Conservation (phyloP, 2,329 filamentous ascomycete species). For the Diaporthe velutina region DNA sequence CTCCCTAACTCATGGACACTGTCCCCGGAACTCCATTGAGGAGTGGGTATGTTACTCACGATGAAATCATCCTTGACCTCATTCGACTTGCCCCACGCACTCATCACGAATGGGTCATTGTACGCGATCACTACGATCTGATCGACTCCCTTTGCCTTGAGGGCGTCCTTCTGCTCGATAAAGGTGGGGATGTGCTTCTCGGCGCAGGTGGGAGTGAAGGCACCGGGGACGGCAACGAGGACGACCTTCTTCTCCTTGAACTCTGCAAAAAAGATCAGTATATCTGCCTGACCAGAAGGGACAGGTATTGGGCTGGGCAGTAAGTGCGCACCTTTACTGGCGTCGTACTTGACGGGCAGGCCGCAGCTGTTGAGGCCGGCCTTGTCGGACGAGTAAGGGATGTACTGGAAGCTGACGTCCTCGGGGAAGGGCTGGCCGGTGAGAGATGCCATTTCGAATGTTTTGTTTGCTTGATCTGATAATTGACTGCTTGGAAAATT, state of each 20-base stretch:
- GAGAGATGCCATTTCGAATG: conserved; percentile 35
- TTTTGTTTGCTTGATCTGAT: conserved; percentile 55
- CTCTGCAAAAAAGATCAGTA: conserved; percentile 52
- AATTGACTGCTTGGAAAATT: not conserved
- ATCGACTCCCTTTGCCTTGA: conserved; percentile 87
- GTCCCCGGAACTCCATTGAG: not conserved
- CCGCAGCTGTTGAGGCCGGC: conserved; percentile 81
- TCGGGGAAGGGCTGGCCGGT: conserved; percentile 87
- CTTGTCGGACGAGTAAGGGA: conserved; percentile 79
- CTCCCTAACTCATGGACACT: not conserved
- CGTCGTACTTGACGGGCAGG: conserved; percentile 81
- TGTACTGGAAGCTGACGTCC: conserved; percentile 85
- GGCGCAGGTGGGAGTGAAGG: conserved; percentile 90
- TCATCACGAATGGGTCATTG: conserved; percentile 92
- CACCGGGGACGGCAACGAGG: conserved; percentile 72
- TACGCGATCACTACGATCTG: conserved; percentile 83
- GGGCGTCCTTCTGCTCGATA: conserved; percentile 76
- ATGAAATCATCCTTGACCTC: conserved; percentile 77
- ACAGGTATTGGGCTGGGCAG: not conserved
- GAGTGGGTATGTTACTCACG: conserved; percentile 52
- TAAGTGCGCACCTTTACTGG: conserved; percentile 72
- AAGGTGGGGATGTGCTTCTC: conserved; percentile 85
- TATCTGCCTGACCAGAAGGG: not conserved
- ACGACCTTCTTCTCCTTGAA: conserved; percentile 69
- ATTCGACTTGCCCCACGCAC: conserved; percentile 92